Evolutionary conservation across 257 asterid species (phyloP).

Genomic region (Cynanchum wilfordii): DNA sequence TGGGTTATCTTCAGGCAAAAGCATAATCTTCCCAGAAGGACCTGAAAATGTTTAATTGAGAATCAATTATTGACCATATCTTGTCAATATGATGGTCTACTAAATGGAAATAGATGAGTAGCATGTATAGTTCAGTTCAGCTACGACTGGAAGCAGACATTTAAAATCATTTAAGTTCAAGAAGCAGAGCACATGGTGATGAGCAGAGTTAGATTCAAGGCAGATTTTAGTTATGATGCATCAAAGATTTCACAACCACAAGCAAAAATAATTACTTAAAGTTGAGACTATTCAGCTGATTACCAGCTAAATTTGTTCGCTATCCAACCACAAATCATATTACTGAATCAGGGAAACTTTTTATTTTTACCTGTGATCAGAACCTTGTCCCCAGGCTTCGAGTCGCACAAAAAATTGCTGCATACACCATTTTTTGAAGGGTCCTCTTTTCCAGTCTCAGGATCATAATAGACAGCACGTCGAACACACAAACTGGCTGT

Average conservation of each 20-base stretch:
- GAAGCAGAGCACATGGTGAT: neutral
- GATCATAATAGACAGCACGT: slow-evolving; percentile 86
- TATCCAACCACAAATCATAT: neutral
- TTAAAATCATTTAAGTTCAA: neutral
- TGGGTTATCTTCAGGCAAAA: slow-evolving; percentile 82
- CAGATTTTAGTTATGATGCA: neutral
- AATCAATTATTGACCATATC: neutral
- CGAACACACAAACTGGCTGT: slow-evolving; percentile 89
- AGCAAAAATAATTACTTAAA: neutral
- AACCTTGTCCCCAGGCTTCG: slow-evolving; percentile 88
- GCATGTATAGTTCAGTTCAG: neutral
- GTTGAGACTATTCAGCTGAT: neutral
- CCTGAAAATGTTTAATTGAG: slow-evolving; percentile 38
- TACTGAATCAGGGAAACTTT: neutral
- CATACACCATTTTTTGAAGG: slow-evolving; percentile 82
- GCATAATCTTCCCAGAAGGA: slow-evolving; percentile 97
- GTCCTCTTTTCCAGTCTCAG: slow-evolving; percentile 88
- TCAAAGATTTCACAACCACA: neutral
- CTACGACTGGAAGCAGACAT: neutral
- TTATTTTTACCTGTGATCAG: slow-evolving; percentile 55
- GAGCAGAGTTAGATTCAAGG: neutral
- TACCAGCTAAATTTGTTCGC: neutral
- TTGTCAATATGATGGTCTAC: neutral
- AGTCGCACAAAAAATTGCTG: slow-evolving; percentile 84
- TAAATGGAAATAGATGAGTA: neutral